Base-by-base conservation (phyloP, 108 stramenopile genomes). In the Chaetoceros tenuissimus region DNA sequence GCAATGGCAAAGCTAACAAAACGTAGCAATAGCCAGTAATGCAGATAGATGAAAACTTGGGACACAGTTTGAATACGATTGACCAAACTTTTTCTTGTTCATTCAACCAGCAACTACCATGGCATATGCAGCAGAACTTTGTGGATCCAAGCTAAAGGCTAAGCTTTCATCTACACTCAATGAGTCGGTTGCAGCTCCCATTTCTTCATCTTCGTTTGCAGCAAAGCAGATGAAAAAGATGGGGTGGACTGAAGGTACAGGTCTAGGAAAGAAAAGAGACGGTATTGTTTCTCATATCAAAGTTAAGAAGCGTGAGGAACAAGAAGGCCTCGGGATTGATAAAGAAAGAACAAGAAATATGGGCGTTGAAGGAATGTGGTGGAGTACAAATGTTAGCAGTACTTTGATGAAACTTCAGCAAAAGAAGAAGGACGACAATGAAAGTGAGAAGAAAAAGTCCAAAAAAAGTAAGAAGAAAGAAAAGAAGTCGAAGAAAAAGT, bases 171-270 rank as follows among this genome's bases (percentile, higher is more conserved):
- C 77, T 20, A 48, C 60, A 28, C 63, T 87, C 44, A 84, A 84
- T 53, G 86, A 87, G 66, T 58, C 54, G 2, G 60, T 75, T 23
- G 62, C 73, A 2, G 48, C 68, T 1, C 61, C 62, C 24, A 74
- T 72, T 1, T 73, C 70, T 18, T 62, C 79, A 25, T 31, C 59
- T 31, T 71, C 67, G 22, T 88, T 88, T 60, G 90, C 90, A n/a
- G 60, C 67, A 31, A 65, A 60, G 17, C 90, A 88, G 62, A 56
- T 92, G 51, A 74, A 78, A 58, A 86, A 86, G 57, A 80, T 96
- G 80, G 95, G 95, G 28, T 96, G 95, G 95, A 80, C 57, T 29
- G 84, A 91, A 66, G 92, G 92, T 10, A 78, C 84, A 19, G 95
- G 95, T 21, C 62, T 96, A 13, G 95, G 95, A 25, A 96, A 92